Conservation (phyloP, 768 basidiomycete genomes). For the Tremella fuciformis region DNA sequence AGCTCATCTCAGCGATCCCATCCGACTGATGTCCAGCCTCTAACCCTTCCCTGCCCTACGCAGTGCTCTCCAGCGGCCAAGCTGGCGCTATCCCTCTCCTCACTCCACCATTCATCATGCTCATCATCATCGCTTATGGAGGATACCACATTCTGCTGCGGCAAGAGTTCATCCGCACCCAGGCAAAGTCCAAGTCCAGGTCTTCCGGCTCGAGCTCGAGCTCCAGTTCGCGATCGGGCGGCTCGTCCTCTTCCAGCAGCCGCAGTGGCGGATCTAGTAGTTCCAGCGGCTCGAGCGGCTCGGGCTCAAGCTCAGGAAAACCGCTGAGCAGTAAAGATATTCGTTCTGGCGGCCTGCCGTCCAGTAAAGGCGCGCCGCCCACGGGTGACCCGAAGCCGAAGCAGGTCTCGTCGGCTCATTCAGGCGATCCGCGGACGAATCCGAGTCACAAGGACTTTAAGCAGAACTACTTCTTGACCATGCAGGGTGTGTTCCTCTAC, state of each 20-base stretch:
- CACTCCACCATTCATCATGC: constrained; percentile 45
- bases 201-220: constrained; percentile 13
- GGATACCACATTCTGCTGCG: constrained; percentile 46
- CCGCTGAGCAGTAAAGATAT: constrained; percentile 22
- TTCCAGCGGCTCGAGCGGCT: not conserved
- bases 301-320: not conserved
- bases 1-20: not conserved
- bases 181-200: constrained; percentile 29
- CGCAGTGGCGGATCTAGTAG: no score
- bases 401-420: constrained; percentile 29
- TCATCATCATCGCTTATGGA: constrained; percentile 44
- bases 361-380: constrained; percentile 7
- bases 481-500: constrained; percentile 29
- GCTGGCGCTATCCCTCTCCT: constrained; percentile 29
- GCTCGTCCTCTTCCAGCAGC: constrained; percentile 5
- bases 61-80: constrained; percentile 11
- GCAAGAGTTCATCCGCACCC: constrained; percentile 41
- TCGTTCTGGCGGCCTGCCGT: constrained; percentile 25
- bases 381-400: constrained; percentile 32
- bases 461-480: constrained; percentile 51
- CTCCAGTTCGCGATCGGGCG: constrained; percentile 7
- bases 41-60: constrained; percentile 18
- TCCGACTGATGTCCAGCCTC: constrained; percentile 11
- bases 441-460: constrained; percentile 31
- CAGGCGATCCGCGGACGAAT: constrained; percentile 29